phyloP scores from a whole-genome alignment of 2,329 filamentous ascomycete species.

The Colletotrichum australisinense region DNA sequence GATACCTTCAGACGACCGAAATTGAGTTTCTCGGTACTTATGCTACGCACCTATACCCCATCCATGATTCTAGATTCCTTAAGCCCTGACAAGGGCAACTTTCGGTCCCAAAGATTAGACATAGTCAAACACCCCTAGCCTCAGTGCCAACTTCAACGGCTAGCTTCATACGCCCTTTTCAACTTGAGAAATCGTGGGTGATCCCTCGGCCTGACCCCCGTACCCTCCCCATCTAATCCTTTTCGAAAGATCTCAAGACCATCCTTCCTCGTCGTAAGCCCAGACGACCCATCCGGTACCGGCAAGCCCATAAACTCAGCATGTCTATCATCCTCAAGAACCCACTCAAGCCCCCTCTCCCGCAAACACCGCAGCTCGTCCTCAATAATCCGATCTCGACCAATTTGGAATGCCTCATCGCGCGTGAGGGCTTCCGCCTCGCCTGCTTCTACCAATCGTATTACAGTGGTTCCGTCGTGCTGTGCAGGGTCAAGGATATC shows the following conservation, averaged over 20 bases:
- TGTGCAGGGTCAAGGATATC: background rate
- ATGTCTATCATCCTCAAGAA: background rate
- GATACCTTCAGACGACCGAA: background rate
- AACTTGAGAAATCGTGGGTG: background rate
- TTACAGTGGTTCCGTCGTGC: rapidly evolving
- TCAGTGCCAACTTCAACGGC: background rate
- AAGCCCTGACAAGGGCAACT: too few relatives aligned
- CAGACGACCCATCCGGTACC: background rate
- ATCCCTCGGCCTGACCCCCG: background rate
- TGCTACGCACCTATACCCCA: too few relatives aligned
- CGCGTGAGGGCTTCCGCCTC: background rate
- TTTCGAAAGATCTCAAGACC: background rate
- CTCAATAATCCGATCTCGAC: background rate
- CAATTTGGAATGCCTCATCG: background rate
- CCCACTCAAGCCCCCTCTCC: background rate
- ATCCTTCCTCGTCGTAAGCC: background rate
- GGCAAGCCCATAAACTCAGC: background rate
- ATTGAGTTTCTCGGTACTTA: background rate
- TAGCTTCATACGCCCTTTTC: background rate
- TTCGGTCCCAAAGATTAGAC: too few relatives aligned
- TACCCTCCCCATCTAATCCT: background rate
- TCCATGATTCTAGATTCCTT: background rate
- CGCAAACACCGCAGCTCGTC: background rate
- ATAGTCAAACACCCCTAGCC: too few relatives aligned
- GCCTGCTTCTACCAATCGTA: background rate